Evolutionary conservation across 148 eudicot genomes (phyloP).

Genomic region (Euryodendron excelsum): DNA sequence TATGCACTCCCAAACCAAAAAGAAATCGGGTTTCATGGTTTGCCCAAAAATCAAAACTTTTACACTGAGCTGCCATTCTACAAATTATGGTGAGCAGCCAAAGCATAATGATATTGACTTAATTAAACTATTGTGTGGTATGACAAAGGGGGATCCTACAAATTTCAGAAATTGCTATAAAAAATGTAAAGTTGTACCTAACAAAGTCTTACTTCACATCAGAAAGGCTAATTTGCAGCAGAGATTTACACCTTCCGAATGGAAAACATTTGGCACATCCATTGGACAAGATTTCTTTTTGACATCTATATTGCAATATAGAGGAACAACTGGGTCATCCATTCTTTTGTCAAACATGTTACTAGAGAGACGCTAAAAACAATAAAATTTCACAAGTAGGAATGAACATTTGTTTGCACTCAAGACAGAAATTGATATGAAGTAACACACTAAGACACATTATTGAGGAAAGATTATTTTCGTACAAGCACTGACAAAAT

Average conservation of each 20-base stretch:
- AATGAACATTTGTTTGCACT: too few relatives aligned
- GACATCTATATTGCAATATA: neutral
- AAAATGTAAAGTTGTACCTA: neutral
- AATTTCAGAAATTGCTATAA: neutral
- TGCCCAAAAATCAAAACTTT: neutral
- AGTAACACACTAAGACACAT: too few relatives aligned
- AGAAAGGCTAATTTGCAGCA: neutral
- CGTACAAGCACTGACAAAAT: too few relatives aligned
- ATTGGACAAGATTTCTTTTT: neutral
- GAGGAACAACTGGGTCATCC: neutral
- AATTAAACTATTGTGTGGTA: neutral
- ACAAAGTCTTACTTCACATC: neutral
- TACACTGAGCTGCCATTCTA: neutral
- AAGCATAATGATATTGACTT: neutral
- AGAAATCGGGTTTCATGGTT: neutral
- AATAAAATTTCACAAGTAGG: too few relatives aligned
- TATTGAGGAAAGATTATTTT: too few relatives aligned
- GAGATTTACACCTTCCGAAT: neutral
- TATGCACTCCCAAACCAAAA: neutral
- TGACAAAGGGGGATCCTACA: neutral
- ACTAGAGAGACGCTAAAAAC: too few relatives aligned
- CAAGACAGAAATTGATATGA: too few relatives aligned
- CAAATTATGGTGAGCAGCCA: neutral
- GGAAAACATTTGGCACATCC: neutral
- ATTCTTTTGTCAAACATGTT: too few relatives aligned